Evolutionary conservation across 768 basidiomycete genomes (phyloP).

Genomic region (Serendipita sp.): DNA sequence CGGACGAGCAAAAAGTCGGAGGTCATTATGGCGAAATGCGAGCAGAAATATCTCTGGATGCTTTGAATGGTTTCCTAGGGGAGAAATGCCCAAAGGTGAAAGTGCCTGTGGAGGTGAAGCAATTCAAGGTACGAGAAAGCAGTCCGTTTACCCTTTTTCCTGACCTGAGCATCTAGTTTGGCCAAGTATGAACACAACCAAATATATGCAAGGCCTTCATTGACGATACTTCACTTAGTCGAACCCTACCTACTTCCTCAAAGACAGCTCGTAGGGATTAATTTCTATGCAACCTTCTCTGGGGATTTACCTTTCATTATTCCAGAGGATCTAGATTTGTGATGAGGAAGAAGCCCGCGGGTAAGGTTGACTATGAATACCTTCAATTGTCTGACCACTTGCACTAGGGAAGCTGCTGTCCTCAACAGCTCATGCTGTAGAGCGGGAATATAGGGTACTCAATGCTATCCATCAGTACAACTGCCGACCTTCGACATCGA

Average conservation of each 20-base stretch:
- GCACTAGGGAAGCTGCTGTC: constrained; percentile 59
- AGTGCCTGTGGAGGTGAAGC: constrained; percentile 62
- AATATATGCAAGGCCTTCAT: neutral
- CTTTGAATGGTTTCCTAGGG: constrained; percentile 49
- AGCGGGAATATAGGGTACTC: constrained; percentile 79
- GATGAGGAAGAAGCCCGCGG: constrained; percentile 77
- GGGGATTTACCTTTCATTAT: neutral
- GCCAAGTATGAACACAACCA: constrained; percentile 42
- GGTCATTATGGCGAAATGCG: constrained; percentile 37
- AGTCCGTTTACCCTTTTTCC: neutral
- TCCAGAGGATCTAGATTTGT: constrained; percentile 50
- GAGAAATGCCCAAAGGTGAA: constrained; percentile 36
- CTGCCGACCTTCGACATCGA: constrained; percentile 28
- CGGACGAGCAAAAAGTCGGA: constrained; percentile 2
- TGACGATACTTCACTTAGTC: constrained; percentile 31
- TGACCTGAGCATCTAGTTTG: constrained; percentile 38
- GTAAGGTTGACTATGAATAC: neutral
- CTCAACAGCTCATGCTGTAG: constrained; percentile 85
- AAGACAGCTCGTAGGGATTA: constrained; percentile 44
- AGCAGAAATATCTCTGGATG: constrained; percentile 46
- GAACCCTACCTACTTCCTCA: constrained; percentile 92
- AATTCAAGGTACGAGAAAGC: constrained; percentile 59
- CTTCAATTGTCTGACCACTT: neutral
- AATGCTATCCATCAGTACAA: constrained; percentile 65
- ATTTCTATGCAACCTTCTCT: neutral